A percentile compares a stretch with the other conserved stretches of the same genome.
phyloP scores from a whole-genome alignment of 73 alveolate genomes.

The Tetrahymena borealis region DNA sequence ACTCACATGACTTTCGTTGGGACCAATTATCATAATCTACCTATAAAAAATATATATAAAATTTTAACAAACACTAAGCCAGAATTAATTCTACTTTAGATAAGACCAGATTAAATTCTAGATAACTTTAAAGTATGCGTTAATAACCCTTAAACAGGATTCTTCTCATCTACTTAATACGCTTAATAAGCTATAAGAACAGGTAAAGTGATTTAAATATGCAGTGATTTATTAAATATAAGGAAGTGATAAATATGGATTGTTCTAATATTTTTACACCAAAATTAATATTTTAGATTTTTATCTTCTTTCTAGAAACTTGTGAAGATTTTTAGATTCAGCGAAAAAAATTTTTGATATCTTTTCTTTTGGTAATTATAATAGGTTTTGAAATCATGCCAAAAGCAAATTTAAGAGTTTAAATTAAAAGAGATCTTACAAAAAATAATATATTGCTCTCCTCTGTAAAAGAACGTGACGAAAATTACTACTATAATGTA shows the following conservation, averaged over 20 bases:
- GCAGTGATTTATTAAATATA: background rate
- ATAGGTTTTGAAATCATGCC: background rate
- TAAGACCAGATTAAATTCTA: conserved; percentile 30
- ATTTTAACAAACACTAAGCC: conserved; percentile 17
- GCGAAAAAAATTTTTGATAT: too few species aligned
- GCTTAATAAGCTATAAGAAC: conserved; percentile 18
- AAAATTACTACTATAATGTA: background rate
- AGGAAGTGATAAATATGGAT: too few species aligned
- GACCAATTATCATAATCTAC: conserved; percentile 21
- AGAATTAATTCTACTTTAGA: conserved; percentile 15
- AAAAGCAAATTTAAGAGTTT: background rate
- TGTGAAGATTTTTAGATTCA: too few species aligned
- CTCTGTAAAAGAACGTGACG: background rate
- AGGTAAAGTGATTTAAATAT: conserved; percentile 11
- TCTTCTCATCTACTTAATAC: background rate
- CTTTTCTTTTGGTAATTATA: background rate
- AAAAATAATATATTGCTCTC: background rate
- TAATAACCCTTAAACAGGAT: conserved; percentile 2
- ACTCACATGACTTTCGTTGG: conserved; percentile 28
- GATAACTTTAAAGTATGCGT: conserved; percentile 8
- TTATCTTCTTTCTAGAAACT: background rate
- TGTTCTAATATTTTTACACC: too few species aligned
- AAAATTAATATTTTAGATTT: background rate
- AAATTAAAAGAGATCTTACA: background rate
- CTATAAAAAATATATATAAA: conserved; percentile 15